These are phyloP conservation scores for Epichloe aotearoae DNA, from an alignment of 2,329 filamentous ascomycete genomes.

Conservation along the genomic window DNA sequence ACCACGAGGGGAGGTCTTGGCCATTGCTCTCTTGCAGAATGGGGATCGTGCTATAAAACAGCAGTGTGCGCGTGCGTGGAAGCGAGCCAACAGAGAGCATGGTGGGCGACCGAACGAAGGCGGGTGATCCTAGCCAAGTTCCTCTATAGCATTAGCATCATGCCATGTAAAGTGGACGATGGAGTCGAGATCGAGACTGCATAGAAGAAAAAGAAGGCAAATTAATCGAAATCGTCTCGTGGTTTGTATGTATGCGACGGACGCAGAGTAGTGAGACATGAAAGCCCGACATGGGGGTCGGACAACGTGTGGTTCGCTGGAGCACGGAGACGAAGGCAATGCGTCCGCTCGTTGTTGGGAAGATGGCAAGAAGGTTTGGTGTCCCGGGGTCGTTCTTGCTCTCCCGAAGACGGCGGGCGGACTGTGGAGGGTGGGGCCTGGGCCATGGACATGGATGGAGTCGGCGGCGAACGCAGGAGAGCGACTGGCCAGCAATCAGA, in stretches of 20 bases:
- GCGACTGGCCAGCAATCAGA: constrained; percentile 5
- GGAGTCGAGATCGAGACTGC: not conserved
- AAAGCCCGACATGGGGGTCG: constrained; percentile 6
- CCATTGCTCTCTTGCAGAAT: constrained; percentile 2
- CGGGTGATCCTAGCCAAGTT: not conserved
- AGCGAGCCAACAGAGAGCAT: not conserved
- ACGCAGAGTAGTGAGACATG: constrained; percentile 8
- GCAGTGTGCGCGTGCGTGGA: not conserved
- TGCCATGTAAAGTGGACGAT: constrained; percentile 1
- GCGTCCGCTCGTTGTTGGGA: no score
- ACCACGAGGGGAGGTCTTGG: constrained; percentile 2
- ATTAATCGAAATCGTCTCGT: not conserved
- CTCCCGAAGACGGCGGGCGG: not conserved
- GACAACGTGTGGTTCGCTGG: constrained; percentile 2
- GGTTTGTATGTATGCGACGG: constrained; percentile 6
- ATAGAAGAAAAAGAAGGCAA: not conserved
- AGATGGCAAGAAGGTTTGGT: not conserved
- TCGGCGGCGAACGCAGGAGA: not conserved
- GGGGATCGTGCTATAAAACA: not conserved
- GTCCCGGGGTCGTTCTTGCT: not conserved
- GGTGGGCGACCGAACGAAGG: not conserved
- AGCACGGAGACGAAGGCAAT: not conserved
- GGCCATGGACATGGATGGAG: not conserved
- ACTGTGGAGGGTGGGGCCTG: not conserved
- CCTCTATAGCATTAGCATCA: not conserved